These are phyloP conservation scores for Candida sanyaensis DNA, from an alignment of 1,139 yeast species.

Conservation along the genomic window DNA sequence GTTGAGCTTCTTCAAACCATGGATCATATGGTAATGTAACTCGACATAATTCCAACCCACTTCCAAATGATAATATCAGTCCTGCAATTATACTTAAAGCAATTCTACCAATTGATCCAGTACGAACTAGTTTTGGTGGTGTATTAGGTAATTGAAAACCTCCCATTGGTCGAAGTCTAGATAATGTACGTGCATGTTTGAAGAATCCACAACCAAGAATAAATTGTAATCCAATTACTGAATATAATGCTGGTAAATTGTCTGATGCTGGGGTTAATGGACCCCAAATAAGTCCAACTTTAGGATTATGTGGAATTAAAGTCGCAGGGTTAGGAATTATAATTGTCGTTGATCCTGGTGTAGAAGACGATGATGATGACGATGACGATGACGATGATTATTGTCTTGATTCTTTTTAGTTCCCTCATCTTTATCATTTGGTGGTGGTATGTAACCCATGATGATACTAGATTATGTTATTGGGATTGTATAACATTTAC, in stretches of 20 bases:
- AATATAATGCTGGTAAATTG: constrained; percentile 48
- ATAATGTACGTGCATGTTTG: constrained; percentile 20
- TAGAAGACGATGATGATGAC: constrained; percentile 13
- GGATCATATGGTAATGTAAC: constrained; percentile 58
- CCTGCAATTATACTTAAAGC: constrained; percentile 25
- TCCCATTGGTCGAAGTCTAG: constrained; percentile 10
- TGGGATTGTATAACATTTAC: background rate
- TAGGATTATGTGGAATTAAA: constrained; percentile 46
- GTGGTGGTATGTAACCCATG: constrained; percentile 38
- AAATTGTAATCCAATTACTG: constrained; percentile 50
- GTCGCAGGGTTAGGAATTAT: constrained; percentile 25
- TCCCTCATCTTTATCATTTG: constrained; percentile 19
- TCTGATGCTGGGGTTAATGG: constrained; percentile 69
- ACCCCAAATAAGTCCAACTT: constrained; percentile 62
- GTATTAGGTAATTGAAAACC: constrained; percentile 3
- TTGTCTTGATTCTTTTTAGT: constrained; percentile 10
- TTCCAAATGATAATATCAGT: constrained; percentile 26
- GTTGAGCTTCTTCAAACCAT: constrained; percentile 61
- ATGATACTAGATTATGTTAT: constrained; percentile 7
- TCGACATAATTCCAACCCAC: constrained; percentile 53
- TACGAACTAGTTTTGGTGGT: constrained; percentile 5
- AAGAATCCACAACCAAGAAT: constrained; percentile 39
- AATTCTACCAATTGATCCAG: constrained; percentile 14
- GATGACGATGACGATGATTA: constrained; percentile 4
- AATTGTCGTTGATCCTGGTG: constrained; percentile 18